Conservation (phyloP, 805 yeast genomes). For the Candida krabiensis region DNA sequence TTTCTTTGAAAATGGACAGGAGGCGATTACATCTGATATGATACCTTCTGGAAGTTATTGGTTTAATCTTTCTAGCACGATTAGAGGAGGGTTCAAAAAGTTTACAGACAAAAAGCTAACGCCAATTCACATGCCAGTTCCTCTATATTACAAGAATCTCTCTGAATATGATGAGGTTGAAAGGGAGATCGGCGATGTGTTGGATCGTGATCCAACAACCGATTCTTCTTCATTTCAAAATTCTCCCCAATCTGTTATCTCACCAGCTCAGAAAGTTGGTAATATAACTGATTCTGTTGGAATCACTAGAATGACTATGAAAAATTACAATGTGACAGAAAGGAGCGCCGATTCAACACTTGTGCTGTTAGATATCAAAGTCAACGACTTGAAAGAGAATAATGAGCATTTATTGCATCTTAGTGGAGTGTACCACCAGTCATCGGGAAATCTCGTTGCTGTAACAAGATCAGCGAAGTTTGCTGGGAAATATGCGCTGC, state of each 20-base stretch:
- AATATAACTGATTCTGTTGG: conserved; percentile 30
- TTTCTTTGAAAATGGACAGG: conserved; percentile 15
- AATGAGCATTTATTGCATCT: conserved; percentile 51
- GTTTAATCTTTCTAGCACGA: conserved; percentile 47
- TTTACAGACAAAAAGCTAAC: conserved; percentile 14
- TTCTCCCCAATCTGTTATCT: conserved; percentile 6
- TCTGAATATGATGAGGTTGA: conserved; percentile 21
- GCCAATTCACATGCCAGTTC: conserved; percentile 31
- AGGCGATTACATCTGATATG: neutral
- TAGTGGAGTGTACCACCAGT: conserved; percentile 65
- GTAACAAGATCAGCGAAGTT: conserved; percentile 64
- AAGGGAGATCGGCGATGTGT: conserved; percentile 8
- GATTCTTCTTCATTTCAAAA: conserved; percentile 15
- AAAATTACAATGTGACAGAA: conserved; percentile 15
- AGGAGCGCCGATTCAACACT: conserved; percentile 30
- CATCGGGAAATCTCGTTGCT: conserved; percentile 60
- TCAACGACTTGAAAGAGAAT: conserved; percentile 47
- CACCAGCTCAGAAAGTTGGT: conserved; percentile 19
- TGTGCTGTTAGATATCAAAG: conserved; percentile 30
- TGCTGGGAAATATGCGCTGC: conserved; percentile 58
- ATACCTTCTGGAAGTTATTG: conserved; percentile 25
- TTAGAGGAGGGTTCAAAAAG: conserved; percentile 42
- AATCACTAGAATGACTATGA: conserved; percentile 16
- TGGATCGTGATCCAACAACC: conserved; percentile 12
- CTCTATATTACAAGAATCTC: conserved; percentile 26